Conservation (phyloP, 768 basidiomycete species). For the Collybiopsis luxurians region DNA sequence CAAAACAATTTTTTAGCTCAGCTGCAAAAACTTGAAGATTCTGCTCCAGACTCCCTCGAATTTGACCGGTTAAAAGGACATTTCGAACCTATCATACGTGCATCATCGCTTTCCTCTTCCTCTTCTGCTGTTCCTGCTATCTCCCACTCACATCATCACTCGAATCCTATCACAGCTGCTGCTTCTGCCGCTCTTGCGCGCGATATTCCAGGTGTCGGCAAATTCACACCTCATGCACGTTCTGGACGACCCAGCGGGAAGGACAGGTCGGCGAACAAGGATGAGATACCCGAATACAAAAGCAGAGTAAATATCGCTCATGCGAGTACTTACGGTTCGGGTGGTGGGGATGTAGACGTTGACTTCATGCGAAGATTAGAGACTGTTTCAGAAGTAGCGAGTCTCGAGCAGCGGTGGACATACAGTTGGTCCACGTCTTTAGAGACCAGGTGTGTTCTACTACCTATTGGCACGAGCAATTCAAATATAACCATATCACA, state of each 20-base stretch:
- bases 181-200: slow-evolving; percentile 86
- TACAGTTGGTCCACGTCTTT: slow-evolving; percentile 74
- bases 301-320: slow-evolving; percentile 65
- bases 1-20: slow-evolving; percentile 57
- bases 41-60: slow-evolving; percentile 79
- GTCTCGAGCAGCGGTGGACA: slow-evolving; percentile 77
- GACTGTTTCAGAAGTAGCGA: slow-evolving; percentile 58
- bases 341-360: slow-evolving; percentile 66
- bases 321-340: slow-evolving; percentile 50
- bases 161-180: slow-evolving; percentile 83
- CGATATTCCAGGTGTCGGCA: slow-evolving; percentile 80
- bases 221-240: slow-evolving; percentile 64
- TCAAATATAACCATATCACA: too few species aligned
- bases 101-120: slow-evolving; percentile 73
- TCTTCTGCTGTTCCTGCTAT: slow-evolving; percentile 46
- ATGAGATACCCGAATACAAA: slow-evolving; percentile 77
- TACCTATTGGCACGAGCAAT: too few species aligned
- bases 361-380: slow-evolving; percentile 70
- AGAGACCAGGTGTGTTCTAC: slow-evolving; percentile 55
- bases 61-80: slow-evolving; percentile 96
- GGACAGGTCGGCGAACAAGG: slow-evolving; percentile 66
- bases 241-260: slow-evolving; percentile 48
- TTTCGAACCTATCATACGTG: slow-evolving; percentile 92
- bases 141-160: slow-evolving; percentile 70
- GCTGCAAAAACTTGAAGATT: slow-evolving; percentile 86